phyloP scores from a whole-genome alignment of 2,329 filamentous ascomycete species.

The Xylariaceae sp. region DNA sequence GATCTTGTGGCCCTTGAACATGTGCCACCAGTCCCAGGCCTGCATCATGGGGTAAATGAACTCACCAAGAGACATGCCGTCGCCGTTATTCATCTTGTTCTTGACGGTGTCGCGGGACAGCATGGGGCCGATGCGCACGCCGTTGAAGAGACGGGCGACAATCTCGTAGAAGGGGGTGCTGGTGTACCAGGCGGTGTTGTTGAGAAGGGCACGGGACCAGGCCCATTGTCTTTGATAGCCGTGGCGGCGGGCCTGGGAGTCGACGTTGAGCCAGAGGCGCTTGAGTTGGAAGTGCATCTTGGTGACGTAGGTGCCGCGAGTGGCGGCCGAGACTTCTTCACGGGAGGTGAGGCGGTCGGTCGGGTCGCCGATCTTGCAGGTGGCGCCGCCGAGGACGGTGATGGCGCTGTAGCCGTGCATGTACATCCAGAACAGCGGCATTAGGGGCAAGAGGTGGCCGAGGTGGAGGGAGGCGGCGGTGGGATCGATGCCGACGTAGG shows the following conservation, averaged over 20 bases:
- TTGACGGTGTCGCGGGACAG: conserved; percentile 84
- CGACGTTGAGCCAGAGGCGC: conserved; percentile 71
- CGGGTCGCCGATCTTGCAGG: conserved; percentile 75
- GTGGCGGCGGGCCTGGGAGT: conserved; percentile 59
- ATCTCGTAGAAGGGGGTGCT: conserved; percentile 69
- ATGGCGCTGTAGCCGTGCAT: conserved; percentile 67
- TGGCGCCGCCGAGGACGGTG: conserved; percentile 69
- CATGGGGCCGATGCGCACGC: conserved; percentile 80
- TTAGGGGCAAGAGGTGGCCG: conserved; percentile 75
- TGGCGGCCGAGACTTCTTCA: conserved; percentile 46
- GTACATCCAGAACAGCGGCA: conserved; percentile 83
- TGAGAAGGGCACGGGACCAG: conserved; percentile 65
- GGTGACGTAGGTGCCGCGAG: conserved; percentile 60
- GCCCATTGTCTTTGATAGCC: conserved; percentile 61
- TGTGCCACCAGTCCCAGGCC: conserved; percentile 93
- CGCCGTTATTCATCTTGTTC: conserved; percentile 74
- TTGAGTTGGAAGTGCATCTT: conserved; percentile 68
- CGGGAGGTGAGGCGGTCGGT: conserved; percentile 64
- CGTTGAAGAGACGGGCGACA: conserved; percentile 66
- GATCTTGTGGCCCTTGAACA: conserved; percentile 63
- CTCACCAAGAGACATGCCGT: conserved; percentile 92
- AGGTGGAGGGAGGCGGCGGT: conserved; percentile 76
- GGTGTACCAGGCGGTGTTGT: conserved; percentile 84
- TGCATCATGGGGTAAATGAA: conserved; percentile 92
- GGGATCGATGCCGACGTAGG: conserved; percentile 79